Base-by-base conservation (phyloP, 371 early-diverging fungal genomes). In the Syncephalis fuscata region DNA sequence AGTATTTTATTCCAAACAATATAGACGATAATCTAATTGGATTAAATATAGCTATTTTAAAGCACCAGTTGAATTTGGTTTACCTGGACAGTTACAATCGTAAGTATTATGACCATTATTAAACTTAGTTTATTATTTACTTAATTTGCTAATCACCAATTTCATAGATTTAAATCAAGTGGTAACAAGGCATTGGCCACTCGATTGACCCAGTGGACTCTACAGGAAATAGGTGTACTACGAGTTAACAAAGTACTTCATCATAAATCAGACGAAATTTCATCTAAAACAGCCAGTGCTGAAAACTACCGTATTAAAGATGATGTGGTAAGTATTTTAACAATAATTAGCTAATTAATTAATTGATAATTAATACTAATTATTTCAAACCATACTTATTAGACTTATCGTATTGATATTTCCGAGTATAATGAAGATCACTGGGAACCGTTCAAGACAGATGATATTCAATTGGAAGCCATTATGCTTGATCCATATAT, bases 401-500 rank as follows among this genome's bases (percentile, higher is more conserved):
- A 87, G 90, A 67, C 73, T 4, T 93, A 87, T 64, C 63, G 70
- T 9, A 69, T 92, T 46, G 78, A 78, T 25, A 62, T 97, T 39
- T 64, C 80, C 0, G 88, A 86, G 55, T 92, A 76, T 61, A 61
- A 59, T 47, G 70, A 79, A 52, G 73, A 73, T 58, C 50, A 64
- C n/a, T 97, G 95, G 94, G 70, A 68, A 7, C 80, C 92, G 20
- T 92, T 73, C 61, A 53, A 63, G 24, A 80, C 76, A 1, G 56
- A 76, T 38, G 78, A 83, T 48, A 64, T 94, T 38, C 94, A 93
- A 58, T 70, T 95, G 46, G 91, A 92, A 60, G 67, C 88, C 25
- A 82, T 79, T 40, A 97, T 97, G 98, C 67, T 97, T 42, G 96
- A 97, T 63, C 95, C 96, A 10, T 92, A 93, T 61, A 72, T 94